Evolutionary conservation across 2,329 filamentous ascomycete species (phyloP).

Genomic region (Ophiostoma sp.): DNA sequence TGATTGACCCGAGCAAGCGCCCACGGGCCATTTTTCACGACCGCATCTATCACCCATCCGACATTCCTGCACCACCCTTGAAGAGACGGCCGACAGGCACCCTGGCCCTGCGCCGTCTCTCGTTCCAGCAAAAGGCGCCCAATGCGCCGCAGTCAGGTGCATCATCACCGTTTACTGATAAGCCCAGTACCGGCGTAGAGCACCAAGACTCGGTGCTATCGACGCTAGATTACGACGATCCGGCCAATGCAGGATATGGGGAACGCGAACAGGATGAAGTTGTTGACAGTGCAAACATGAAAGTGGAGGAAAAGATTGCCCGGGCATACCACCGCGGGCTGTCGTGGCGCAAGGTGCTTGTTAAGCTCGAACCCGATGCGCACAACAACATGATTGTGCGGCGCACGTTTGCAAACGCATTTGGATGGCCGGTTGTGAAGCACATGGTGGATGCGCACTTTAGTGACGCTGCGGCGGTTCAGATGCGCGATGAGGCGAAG

Average conservation of each 20-base stretch:
- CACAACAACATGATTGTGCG: constrained; percentile 98
- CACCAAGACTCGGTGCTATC: constrained; percentile 44
- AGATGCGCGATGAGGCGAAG: constrained; percentile 54
- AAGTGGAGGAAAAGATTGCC: constrained; percentile 96
- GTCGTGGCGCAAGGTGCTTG: constrained; percentile 94
- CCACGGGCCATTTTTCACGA: constrained; percentile 95
- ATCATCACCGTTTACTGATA: constrained; percentile 15
- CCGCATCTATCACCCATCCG: constrained; percentile 84
- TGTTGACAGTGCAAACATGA: constrained; percentile 64
- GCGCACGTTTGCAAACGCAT: constrained; percentile 93
- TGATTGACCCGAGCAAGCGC: constrained; percentile 75
- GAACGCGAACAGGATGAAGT: constrained; percentile 44
- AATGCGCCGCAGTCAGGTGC: constrained; percentile 21
- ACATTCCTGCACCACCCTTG: constrained; percentile 77
- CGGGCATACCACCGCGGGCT: constrained; percentile 87
- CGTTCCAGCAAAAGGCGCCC: constrained; percentile 21
- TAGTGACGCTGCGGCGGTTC: constrained; percentile 63
- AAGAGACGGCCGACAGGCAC: constrained; percentile 43
- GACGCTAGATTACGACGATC: constrained; percentile 50
- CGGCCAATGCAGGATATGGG: constrained; percentile 37
- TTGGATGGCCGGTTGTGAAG: constrained; percentile 94
- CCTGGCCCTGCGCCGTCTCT: constrained; percentile 31
- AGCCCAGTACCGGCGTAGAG: constrained; percentile 28
- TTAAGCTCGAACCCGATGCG: constrained; percentile 90
- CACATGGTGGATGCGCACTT: constrained; percentile 95